phyloP scores from a whole-genome alignment of 139 green algal genomes.

The Coccomyxa sp. region DNA sequence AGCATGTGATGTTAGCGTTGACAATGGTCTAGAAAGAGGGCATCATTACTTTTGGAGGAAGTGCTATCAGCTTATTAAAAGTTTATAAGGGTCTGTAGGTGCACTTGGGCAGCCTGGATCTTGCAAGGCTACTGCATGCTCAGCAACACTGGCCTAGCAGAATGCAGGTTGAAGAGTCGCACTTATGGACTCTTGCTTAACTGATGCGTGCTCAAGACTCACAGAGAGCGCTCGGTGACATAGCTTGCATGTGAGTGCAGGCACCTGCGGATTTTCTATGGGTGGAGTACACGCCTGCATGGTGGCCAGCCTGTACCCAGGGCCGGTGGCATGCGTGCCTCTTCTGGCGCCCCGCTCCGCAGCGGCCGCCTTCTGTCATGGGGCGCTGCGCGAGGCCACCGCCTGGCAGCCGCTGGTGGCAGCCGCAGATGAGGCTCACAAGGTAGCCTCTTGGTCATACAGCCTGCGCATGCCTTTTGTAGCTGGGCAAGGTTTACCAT shows the following conservation, averaged over 20 bases:
- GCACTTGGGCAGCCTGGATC: no score
- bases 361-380: conserved; percentile 68
- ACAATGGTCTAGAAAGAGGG: no score
- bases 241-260: no score
- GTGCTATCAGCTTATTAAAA: no score
- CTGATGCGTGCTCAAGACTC: no score
- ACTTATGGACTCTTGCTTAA: no score
- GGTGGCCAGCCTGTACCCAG: conserved; percentile 64
- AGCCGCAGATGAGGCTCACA: conserved; percentile 14
- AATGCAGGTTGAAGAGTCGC: no score
- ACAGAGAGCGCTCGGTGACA: no score
- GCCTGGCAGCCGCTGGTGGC: conserved; percentile 32
- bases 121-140: no score
- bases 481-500: neutral
- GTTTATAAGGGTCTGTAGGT: neutral
- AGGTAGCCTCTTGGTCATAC: neutral
- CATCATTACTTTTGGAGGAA: no score
- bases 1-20: no score
- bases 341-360: conserved; percentile 75
- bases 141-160: no score
- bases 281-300: conserved; percentile 86
- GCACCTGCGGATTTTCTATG: conserved; percentile 80
- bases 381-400: conserved; percentile 62
- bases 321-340: conserved; percentile 51
- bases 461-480: neutral